Percentiles rank a stretch among this genome's conserved stretches.
Conservation (phyloP, 108 stramenopile genomes). For the Cyclotella sp. region DNA sequence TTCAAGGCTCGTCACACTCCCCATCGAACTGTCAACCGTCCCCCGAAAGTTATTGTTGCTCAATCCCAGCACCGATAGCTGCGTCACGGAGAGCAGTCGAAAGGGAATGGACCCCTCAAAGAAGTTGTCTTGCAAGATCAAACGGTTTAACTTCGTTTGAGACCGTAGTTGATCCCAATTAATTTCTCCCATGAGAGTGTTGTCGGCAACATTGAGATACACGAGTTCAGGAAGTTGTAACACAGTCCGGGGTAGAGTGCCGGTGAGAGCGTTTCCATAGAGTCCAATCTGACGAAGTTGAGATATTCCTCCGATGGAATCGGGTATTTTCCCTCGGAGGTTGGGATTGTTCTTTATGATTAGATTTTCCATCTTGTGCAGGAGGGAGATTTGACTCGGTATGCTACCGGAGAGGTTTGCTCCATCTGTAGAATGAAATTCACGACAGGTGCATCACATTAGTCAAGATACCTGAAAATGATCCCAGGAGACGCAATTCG, state of each 20-base stretch:
- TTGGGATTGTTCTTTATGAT: constrained; percentile 72
- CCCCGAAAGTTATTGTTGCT: constrained; percentile 72
- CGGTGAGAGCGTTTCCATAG: constrained; percentile 65
- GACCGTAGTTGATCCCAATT: constrained; percentile 40
- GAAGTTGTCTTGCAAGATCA: constrained; percentile 44
- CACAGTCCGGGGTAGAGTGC: constrained; percentile 56
- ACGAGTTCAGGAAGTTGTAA: constrained; percentile 34
- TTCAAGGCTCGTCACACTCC: constrained; percentile 48
- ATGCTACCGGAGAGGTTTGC: constrained; percentile 45
- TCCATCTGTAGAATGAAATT: constrained; percentile 43
- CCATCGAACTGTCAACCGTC: constrained; percentile 43
- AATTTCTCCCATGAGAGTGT: constrained; percentile 34
- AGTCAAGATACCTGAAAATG: not conserved
- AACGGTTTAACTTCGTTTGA: constrained; percentile 21
- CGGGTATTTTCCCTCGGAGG: constrained; percentile 66
- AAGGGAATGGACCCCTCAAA: constrained; percentile 46
- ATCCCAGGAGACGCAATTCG: not conserved
- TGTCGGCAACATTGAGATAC: constrained; percentile 43
- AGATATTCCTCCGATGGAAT: constrained; percentile 56
- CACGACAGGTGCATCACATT: not conserved
- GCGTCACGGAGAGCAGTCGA: constrained; percentile 51
- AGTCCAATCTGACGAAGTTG: constrained; percentile 70
- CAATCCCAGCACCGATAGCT: constrained; percentile 61
- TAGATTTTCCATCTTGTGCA: constrained; percentile 61
- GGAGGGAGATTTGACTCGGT: constrained; percentile 50